Evolutionary conservation across 2,329 filamentous ascomycete species (phyloP).

Genomic region (Apiospora koreana): DNA sequence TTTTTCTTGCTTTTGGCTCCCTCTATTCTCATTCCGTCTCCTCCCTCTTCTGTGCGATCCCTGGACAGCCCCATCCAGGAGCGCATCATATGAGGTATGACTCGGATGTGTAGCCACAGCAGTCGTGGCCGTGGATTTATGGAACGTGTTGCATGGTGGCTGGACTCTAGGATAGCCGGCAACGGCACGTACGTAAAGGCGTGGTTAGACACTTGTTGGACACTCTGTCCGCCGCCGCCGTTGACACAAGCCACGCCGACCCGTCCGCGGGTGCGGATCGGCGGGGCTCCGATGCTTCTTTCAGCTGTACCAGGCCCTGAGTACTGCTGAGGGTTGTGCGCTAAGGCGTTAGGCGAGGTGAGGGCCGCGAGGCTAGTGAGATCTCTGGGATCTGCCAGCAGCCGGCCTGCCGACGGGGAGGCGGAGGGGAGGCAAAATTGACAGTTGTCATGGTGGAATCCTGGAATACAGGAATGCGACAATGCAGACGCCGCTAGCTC

Average conservation of each 20-base stretch:
- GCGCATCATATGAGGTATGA: not conserved
- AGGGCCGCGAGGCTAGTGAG: constrained; percentile 5
- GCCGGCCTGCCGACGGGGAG: not conserved
- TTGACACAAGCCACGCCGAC: not conserved
- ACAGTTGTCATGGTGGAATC: constrained; percentile 6
- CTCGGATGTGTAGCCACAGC: not conserved
- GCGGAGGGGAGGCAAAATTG: constrained; percentile 6
- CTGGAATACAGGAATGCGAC: not conserved
- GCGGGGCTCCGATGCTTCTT: constrained; percentile 8
- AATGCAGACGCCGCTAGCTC: not conserved
- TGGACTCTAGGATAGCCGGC: not conserved
- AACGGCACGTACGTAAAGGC: not conserved
- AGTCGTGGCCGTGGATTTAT: not conserved
- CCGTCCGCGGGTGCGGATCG: constrained; percentile 3
- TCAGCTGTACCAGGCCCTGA: not conserved
- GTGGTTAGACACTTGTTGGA: not conserved
- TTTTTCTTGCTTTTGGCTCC: not conserved
- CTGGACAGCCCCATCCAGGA: not conserved
- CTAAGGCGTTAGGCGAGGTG: not conserved
- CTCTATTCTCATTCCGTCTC: not conserved
- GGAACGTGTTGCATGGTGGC: not conserved
- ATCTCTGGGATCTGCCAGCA: constrained; percentile 5
- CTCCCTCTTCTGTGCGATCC: not conserved
- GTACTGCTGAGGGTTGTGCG: not conserved
- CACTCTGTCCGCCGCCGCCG: not conserved